Conservation (phyloP, 2,329 filamentous ascomycete species). For the Microsporum audouinii region DNA sequence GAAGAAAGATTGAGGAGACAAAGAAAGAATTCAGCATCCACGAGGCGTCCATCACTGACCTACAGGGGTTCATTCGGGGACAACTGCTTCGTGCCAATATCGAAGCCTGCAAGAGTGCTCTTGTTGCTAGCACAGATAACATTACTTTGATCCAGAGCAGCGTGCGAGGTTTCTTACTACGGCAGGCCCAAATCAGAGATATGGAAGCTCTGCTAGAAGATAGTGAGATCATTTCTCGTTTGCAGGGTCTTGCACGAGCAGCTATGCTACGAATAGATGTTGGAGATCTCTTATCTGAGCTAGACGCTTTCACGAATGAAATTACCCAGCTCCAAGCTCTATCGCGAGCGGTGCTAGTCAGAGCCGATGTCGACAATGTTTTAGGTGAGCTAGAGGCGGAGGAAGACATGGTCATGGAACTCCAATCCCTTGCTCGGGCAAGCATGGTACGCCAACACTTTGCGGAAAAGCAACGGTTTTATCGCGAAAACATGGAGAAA, state of each 20-base stretch:
- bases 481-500: slow-evolving; percentile 95
- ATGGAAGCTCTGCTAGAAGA: slow-evolving; percentile 24
- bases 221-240: slow-evolving; percentile 21
- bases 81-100: slow-evolving; percentile 24
- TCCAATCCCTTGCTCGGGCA: slow-evolving; percentile 65
- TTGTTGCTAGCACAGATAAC: slow-evolving; percentile 35
- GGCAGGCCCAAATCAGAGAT: slow-evolving; percentile 24
- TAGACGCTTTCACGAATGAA: slow-evolving; percentile 56
- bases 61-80: slow-evolving; percentile 28
- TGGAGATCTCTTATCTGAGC: slow-evolving; percentile 51
- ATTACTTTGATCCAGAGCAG: slow-evolving; percentile 43
- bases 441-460: slow-evolving; percentile 64
- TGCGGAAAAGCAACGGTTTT: slow-evolving; percentile 75
- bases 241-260: slow-evolving; percentile 34
- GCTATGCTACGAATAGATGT: slow-evolving; percentile 31
- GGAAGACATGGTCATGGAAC: slow-evolving; percentile 61
- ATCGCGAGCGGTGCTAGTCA: slow-evolving; percentile 65
- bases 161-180: slow-evolving; percentile 33
- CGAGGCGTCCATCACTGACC: slow-evolving; percentile 17
- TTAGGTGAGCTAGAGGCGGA: slow-evolving; percentile 70
- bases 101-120: slow-evolving; percentile 23
- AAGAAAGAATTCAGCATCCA: slow-evolving; percentile 23
- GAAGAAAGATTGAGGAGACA: slow-evolving; percentile 21
- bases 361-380: slow-evolving; percentile 60
- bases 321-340: slow-evolving; percentile 63